These are phyloP conservation scores for Malassezia brasiliensis DNA, from an alignment of 1,284 basidiomycete species.

Conservation along the genomic window DNA sequence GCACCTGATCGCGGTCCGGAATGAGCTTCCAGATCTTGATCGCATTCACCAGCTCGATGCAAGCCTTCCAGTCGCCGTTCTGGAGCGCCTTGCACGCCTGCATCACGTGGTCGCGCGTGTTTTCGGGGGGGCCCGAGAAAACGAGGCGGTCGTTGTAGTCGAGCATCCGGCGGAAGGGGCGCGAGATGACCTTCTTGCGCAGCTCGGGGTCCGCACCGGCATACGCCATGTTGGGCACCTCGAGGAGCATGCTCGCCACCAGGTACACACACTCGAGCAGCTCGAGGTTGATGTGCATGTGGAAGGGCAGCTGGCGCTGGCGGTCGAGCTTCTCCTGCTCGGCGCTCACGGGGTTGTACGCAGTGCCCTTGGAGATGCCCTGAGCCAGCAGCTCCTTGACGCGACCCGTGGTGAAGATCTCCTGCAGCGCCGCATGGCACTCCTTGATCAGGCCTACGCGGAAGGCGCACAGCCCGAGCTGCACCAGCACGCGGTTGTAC, in stretches of 20 bases:
- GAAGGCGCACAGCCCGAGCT: constrained; percentile 94
- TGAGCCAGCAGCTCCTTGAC: constrained; percentile 94
- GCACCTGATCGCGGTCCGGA: constrained; percentile 73
- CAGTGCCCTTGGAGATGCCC: constrained; percentile 76
- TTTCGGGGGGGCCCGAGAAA: constrained; percentile 96
- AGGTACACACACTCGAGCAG: constrained; percentile 93
- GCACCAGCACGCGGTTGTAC: constrained; percentile 94
- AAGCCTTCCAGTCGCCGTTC: constrained; percentile 92
- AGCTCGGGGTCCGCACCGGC: constrained; percentile 81
- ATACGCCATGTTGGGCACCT: constrained; percentile 87
- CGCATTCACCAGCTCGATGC: constrained; percentile 78
- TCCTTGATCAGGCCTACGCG: constrained; percentile 88
- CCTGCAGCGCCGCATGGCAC: constrained; percentile 79
- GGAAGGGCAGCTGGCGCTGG: constrained; percentile 91
- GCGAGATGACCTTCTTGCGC: constrained; percentile 68
- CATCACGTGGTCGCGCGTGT: constrained; percentile 97
- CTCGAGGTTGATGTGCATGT: constrained; percentile 99
- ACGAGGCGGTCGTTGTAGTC: constrained; percentile 97
- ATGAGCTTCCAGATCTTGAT: constrained; percentile 98
- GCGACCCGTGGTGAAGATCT: constrained; percentile 90
- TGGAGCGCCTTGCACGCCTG: constrained; percentile 94
- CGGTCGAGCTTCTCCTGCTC: constrained; percentile 97
- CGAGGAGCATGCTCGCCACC: constrained; percentile 94
- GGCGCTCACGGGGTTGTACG: constrained; percentile 68
- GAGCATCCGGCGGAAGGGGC: constrained; percentile 85